Conservation (phyloP, 495 filamentous ascomycete species). For the Aspergillus saccharolyticus region DNA sequence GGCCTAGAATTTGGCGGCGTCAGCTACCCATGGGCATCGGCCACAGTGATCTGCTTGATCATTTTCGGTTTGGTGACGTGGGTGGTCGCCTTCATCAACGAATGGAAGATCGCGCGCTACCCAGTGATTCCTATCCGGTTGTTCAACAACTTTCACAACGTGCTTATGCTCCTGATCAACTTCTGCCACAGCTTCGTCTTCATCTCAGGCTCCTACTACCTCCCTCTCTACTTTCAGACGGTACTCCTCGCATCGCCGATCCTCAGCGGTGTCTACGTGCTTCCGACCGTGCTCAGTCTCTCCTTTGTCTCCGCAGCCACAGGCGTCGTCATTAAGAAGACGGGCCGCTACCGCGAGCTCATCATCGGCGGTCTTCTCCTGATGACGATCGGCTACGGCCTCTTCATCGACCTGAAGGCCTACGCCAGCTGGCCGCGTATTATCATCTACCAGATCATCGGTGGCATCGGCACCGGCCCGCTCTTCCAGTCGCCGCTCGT, state of each 20-base stretch:
- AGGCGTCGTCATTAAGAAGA: constrained; percentile 70
- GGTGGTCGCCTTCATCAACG: constrained; percentile 59
- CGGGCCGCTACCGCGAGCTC: constrained; percentile 47
- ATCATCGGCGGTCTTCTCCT: constrained; percentile 48
- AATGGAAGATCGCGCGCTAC: constrained; percentile 67
- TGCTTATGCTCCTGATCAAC: constrained; percentile 51
- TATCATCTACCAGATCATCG: constrained; percentile 50
- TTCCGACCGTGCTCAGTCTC: constrained; percentile 68
- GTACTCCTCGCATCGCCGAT: constrained; percentile 69
- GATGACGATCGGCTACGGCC: constrained; percentile 51
- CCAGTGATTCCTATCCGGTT: constrained; percentile 73
- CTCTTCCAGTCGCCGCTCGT: constrained; percentile 56
- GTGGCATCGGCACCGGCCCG: constrained; percentile 51
- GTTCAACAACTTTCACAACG: constrained; percentile 55
- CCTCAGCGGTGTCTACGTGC: constrained; percentile 70
- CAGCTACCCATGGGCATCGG: constrained; percentile 67
- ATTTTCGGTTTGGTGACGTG: constrained; percentile 66
- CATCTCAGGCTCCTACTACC: constrained; percentile 67
- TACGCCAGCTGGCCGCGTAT: constrained; percentile 48
- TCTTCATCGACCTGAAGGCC: constrained; percentile 45
- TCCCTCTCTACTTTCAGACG: constrained; percentile 75
- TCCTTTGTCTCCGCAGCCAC: constrained; percentile 59
- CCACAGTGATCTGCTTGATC: constrained; percentile 71
- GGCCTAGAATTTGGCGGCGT: constrained; percentile 76
- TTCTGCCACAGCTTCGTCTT: constrained; percentile 70